phyloP scores from a whole-genome alignment of 768 basidiomycete genomes.

The Mycena haematopus region DNA sequence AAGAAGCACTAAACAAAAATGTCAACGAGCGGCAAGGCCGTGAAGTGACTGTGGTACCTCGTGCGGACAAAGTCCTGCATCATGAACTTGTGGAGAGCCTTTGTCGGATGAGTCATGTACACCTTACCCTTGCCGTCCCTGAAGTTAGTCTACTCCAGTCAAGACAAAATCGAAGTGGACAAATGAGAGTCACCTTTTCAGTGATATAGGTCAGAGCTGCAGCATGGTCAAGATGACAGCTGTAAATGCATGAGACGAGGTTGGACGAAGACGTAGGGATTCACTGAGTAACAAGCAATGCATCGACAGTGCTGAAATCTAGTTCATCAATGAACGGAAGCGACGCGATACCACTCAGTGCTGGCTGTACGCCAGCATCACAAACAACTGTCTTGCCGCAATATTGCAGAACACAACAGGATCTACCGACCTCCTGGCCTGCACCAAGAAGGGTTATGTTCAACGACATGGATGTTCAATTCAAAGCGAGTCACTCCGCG shows the following conservation, averaged over 20 bases:
- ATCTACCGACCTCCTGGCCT: constrained; percentile 96
- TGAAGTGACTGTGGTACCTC: background rate
- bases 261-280: constrained; percentile 24
- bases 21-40: background rate
- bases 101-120: constrained; percentile 99
- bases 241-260: constrained; percentile 37
- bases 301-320: constrained; percentile 98
- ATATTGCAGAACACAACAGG: constrained; percentile 96
- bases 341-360: constrained; percentile 92
- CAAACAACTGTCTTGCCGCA: constrained; percentile 94
- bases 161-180: background rate
- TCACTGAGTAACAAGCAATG: constrained; percentile 95
- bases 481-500: too few relatives aligned
- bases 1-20: constrained; percentile 49
- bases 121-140: constrained; percentile 96
- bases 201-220: constrained; percentile 96
- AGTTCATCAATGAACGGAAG: constrained; percentile 97
- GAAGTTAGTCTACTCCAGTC: constrained; percentile 84
- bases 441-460: constrained; percentile 93
- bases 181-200: constrained; percentile 74
- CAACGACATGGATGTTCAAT: constrained; percentile 47
- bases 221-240: constrained; percentile 98
- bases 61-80: constrained; percentile 91
- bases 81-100: constrained; percentile 98
- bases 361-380: constrained; percentile 96